phyloP scores from a whole-genome alignment of 495 filamentous ascomycete species.

The Penicillium paradoxum region DNA sequence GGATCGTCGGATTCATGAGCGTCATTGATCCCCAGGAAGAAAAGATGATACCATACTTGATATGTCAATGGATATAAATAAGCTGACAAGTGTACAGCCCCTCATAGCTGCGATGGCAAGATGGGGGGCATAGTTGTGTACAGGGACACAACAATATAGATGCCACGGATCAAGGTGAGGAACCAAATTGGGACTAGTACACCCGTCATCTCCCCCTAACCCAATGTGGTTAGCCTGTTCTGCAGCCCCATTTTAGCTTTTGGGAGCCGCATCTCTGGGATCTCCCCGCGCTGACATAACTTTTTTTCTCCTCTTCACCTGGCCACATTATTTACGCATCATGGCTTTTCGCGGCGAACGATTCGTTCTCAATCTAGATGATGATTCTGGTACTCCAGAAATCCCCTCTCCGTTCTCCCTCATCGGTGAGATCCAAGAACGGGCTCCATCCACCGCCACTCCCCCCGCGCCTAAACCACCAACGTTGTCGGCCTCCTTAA shows the following conservation, averaged over 20 bases:
- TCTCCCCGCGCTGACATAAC: conserved; percentile 28
- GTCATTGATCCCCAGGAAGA: background rate
- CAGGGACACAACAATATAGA: background rate
- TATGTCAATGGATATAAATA: background rate
- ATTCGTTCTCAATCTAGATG: conserved; percentile 53
- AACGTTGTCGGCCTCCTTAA: conserved; percentile 37
- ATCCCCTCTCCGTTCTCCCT: conserved; percentile 39
- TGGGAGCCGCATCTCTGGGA: conserved; percentile 47
- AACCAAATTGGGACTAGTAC: conserved; percentile 27
- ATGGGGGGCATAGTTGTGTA: background rate
- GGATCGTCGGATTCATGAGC: background rate
- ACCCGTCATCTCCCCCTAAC: conserved; percentile 6
- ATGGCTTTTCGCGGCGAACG: conserved; percentile 59
- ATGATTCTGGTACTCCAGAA: conserved; percentile 26
- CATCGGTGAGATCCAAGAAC: conserved; percentile 76
- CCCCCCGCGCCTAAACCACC: conserved; percentile 58
- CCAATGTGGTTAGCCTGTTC: conserved; percentile 11
- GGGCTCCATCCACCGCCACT: conserved; percentile 45
- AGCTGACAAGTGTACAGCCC: background rate
- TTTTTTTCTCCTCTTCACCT: conserved; percentile 13
- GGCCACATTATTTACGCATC: conserved; percentile 9
- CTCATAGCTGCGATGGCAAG: background rate
- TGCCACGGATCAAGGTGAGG: conserved; percentile 1
- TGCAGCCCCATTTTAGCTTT: conserved; percentile 32
- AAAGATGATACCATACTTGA: too few species aligned